Conservation (phyloP, 1,284 basidiomycete species). For the Cutaneotrichosporon curvatum region DNA sequence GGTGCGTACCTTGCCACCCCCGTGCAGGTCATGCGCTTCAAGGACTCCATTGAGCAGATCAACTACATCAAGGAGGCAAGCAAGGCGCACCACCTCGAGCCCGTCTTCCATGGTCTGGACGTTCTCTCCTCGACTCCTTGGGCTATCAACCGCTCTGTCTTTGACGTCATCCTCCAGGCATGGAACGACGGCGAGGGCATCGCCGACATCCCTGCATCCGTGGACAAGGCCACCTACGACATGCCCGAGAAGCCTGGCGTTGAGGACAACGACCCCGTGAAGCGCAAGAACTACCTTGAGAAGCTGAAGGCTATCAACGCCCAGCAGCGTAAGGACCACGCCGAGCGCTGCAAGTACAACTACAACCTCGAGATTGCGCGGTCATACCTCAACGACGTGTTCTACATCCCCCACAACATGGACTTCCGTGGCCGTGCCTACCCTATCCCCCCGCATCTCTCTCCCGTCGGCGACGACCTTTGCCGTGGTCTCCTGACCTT, state of each 20-base stretch:
- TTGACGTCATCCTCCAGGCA: constrained; percentile 62
- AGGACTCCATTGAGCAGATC: constrained; percentile 81
- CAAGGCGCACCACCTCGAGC: constrained; percentile 67
- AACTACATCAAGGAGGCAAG: constrained; percentile 73
- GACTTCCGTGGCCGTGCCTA: constrained; percentile 98
- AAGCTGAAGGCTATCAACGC: constrained; percentile 59
- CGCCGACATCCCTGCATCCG: constrained; percentile 67
- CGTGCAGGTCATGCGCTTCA: constrained; percentile 83
- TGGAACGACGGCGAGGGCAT: constrained; percentile 79
- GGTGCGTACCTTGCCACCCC: constrained; percentile 69
- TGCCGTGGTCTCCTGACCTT: constrained; percentile 84
- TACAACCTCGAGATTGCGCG: constrained; percentile 97
- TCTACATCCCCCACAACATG: constrained; percentile 95
- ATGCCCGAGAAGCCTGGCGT: constrained; percentile 59
- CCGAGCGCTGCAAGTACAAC: constrained; percentile 85
- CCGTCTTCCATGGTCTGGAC: constrained; percentile 82
- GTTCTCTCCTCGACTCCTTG: constrained; percentile 87
- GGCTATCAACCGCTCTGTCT: constrained; percentile 73
- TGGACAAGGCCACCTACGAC: constrained; percentile 25
- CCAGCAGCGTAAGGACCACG: constrained; percentile 71
- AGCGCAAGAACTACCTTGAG: constrained; percentile 56
- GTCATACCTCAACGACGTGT: constrained; percentile 57
- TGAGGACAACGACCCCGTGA: constrained; percentile 60
- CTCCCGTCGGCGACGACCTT: constrained; percentile 93
- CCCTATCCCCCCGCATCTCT: constrained; percentile 91